A percentile compares a stretch with the other conserved stretches of the same genome.
phyloP scores from a whole-genome alignment of 192 early-diverging fungal species.

The Dimargaris xerosporica region DNA sequence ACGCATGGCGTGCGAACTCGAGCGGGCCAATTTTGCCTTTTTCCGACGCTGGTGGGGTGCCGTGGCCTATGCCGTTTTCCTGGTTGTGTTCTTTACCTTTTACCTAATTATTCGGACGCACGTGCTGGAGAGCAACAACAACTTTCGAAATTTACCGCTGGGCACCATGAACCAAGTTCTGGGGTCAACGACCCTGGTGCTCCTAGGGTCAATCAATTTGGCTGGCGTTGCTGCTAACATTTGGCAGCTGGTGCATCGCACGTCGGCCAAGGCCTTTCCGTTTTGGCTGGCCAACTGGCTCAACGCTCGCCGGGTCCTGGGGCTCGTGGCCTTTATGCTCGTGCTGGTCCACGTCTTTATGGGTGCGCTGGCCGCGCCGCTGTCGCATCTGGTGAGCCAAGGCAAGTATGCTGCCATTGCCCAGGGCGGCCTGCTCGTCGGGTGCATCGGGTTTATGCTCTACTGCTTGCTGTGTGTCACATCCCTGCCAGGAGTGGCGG shows the following conservation, averaged over 20 bases:
- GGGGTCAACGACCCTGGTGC: background rate
- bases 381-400: too few relatives aligned
- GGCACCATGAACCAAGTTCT: background rate
- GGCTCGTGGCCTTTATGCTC: slow-evolving; percentile 7
- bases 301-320: slow-evolving; percentile 2
- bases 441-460: background rate
- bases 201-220: background rate
- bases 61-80: slow-evolving; percentile 1
- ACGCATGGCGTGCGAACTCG: slow-evolving; percentile 4
- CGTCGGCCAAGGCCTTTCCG: background rate
- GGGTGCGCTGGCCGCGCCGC: background rate
- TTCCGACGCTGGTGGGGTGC: slow-evolving; percentile 10
- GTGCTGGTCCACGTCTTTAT: slow-evolving; percentile 1
- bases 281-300: slow-evolving; percentile 12
- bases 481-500: slow-evolving; percentile 4
- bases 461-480: background rate
- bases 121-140: background rate
- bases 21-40: slow-evolving; percentile 3
- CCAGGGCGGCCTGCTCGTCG: background rate
- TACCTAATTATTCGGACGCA: background rate
- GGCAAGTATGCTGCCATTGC: background rate
- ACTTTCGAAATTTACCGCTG: slow-evolving; percentile 1
- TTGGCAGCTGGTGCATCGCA: slow-evolving; percentile 9
- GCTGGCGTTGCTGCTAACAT: slow-evolving; percentile 6
- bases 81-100: background rate